These are phyloP conservation scores for Rhynchosporium graminicola DNA, from an alignment of 2,329 filamentous ascomycete genomes.

Conservation along the genomic window DNA sequence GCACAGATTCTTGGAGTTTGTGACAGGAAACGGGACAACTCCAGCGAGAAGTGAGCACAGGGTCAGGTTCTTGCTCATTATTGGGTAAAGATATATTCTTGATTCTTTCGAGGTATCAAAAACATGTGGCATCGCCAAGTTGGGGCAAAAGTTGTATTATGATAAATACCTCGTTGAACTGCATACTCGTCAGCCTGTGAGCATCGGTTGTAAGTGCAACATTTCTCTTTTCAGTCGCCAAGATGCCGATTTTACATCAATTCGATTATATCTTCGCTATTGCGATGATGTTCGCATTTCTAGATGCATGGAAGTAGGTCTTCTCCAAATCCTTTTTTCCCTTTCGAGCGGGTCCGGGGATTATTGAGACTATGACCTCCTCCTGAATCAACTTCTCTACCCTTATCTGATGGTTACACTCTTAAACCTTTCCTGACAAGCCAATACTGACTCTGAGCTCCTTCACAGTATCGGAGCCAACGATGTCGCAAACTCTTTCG, in stretches of 20 bases:
- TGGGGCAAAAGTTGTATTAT: slow-evolving; percentile 4
- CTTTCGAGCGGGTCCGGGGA: too few relatives aligned
- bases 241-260: slow-evolving; percentile 46
- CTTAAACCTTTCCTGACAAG: too few relatives aligned
- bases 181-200: background rate
- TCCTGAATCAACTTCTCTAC: too few relatives aligned
- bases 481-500: slow-evolving; percentile 78
- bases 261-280: slow-evolving; percentile 66
- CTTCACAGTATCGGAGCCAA: slow-evolving; percentile 47
- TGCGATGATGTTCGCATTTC: slow-evolving; percentile 64
- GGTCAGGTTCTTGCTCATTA: background rate
- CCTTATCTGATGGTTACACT: too few relatives aligned
- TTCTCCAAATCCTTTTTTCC: too few relatives aligned
- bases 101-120: background rate
- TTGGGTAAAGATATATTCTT: background rate
- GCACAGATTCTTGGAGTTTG: background rate
- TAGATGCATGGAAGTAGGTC: slow-evolving; percentile 60
- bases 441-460: too few relatives aligned
- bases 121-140: slow-evolving; percentile 4
- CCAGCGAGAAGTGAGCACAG: background rate
- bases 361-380: too few relatives aligned
- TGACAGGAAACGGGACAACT: background rate
- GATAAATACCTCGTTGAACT: slow-evolving; percentile 1
- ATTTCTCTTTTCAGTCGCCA: background rate
- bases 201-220: background rate